phyloP scores from a whole-genome alignment of 139 green algal genomes.

The Chlorella sorokiniana region DNA sequence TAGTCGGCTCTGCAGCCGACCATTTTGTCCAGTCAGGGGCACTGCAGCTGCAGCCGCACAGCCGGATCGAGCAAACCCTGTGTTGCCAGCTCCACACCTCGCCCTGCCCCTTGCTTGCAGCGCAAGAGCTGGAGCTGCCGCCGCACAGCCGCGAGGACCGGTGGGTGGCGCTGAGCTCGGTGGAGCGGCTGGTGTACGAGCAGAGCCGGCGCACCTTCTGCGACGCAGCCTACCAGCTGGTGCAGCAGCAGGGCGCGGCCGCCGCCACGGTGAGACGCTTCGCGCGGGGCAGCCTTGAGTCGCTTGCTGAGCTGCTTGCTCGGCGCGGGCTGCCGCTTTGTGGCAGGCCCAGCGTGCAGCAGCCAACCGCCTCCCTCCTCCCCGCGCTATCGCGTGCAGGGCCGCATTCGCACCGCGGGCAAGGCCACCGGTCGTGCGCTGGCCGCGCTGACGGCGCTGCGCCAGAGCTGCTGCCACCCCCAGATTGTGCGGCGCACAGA shows the following conservation, averaged over 20 bases:
- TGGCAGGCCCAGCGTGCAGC: not conserved
- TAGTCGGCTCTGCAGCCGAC: too few relatives aligned
- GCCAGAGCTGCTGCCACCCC: constrained; percentile 55
- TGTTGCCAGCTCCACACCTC: not conserved
- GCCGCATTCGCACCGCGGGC: not conserved
- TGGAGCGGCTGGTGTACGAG: constrained; percentile 61
- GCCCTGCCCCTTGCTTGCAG: constrained; percentile 10
- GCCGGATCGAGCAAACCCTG: not conserved
- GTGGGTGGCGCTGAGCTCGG: constrained; percentile 47
- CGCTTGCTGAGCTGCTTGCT: not conserved
- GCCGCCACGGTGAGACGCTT: not conserved
- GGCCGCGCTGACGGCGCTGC: constrained; percentile 39
- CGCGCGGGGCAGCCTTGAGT: not conserved
- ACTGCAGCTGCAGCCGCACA: too few relatives aligned
- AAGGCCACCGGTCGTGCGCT: not conserved
- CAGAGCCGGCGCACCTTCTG: constrained; percentile 29
- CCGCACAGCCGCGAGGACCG: constrained; percentile 51
- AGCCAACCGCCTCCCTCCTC: not conserved
- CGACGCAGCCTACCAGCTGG: constrained; percentile 18
- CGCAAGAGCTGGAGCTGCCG: constrained; percentile 57
- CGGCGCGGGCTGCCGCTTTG: not conserved
- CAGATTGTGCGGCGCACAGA: constrained; percentile 48
- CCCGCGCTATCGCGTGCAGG: not conserved
- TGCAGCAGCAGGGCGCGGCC: constrained; percentile 10
- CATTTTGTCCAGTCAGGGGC: too few relatives aligned